Evolutionary conservation across 371 early-diverging fungal genomes (phyloP).

Genomic region (Mortierella sp.): DNA sequence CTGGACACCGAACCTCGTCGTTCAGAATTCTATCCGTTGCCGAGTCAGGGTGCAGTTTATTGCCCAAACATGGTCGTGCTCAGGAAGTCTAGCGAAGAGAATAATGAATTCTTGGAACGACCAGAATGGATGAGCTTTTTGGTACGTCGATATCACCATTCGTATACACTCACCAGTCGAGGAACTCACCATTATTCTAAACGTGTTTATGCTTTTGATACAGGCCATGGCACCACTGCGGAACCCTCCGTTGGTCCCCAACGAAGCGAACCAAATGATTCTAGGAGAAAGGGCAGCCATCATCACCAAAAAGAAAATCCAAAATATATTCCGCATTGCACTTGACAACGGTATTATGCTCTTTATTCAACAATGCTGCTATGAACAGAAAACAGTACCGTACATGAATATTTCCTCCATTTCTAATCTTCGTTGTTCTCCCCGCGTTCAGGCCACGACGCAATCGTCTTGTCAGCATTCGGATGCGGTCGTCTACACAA

Average conservation of each 20-base stretch:
- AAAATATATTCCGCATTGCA: conserved; percentile 52
- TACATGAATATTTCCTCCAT: too few species aligned
- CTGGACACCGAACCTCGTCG: conserved; percentile 55
- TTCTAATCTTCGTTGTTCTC: too few species aligned
- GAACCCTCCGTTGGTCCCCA: conserved; percentile 46
- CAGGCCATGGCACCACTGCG: conserved; percentile 49
- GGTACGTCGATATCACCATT: conserved; percentile 20
- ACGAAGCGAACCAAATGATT: conserved; percentile 42
- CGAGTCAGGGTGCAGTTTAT: conserved; percentile 55
- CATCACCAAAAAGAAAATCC: conserved; percentile 52
- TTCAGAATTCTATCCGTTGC: conserved; percentile 56
- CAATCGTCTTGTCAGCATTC: conserved; percentile 58
- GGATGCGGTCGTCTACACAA: conserved; percentile 59
- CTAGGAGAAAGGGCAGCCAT: conserved; percentile 39
- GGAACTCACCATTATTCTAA: conserved; percentile 13
- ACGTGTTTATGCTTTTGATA: background rate
- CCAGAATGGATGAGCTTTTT: conserved; percentile 60
- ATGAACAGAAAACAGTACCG: too few species aligned
- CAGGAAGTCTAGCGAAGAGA: conserved; percentile 42
- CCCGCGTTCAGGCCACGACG: conserved; percentile 57
- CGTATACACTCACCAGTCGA: background rate
- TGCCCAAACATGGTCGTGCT: conserved; percentile 58
- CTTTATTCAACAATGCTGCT: too few species aligned
- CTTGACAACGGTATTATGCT: conserved; percentile 53
- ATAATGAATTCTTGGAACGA: conserved; percentile 50